A percentile compares a stretch with the other conserved stretches of the same genome.
Evolutionary conservation across 176 grass and related monocot genomes (phyloP).

Genomic region (Saccharum officinarum): DNA sequence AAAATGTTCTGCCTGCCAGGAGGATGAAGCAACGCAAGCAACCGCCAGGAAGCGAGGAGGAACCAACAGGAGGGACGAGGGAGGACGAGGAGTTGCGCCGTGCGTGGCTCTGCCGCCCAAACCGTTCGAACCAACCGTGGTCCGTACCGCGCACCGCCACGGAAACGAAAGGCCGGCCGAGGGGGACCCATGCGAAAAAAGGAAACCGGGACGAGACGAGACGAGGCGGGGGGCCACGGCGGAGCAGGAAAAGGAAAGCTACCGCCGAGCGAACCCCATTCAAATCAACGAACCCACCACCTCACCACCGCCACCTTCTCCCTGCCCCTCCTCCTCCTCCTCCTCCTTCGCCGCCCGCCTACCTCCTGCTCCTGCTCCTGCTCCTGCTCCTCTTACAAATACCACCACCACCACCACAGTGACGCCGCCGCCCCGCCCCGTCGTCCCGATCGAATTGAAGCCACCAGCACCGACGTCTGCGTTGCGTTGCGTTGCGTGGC

Average conservation of each 20-base stretch:
- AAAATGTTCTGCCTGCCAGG: not conserved
- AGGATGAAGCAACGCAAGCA: not conserved
- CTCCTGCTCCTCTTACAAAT: conserved; percentile 44
- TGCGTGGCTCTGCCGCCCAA: conserved; percentile 26
- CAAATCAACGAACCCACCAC: conserved; percentile 26
- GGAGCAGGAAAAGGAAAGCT: conserved; percentile 17
- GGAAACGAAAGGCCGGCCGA: conserved; percentile 26
- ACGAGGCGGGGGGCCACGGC: not conserved
- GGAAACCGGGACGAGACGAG: not conserved
- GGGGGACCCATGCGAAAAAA: conserved; percentile 15
- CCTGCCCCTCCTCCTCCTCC: too few relatives aligned
- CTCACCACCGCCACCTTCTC: not conserved
- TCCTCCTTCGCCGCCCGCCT: not conserved
- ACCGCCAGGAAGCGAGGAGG: not conserved
- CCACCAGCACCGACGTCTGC: not conserved
- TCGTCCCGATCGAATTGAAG: not conserved
- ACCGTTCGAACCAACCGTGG: conserved; percentile 41
- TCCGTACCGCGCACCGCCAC: conserved; percentile 4
- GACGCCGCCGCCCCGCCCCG: conserved; percentile 2
- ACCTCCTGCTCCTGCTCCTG: not conserved
- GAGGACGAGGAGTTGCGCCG: too few relatives aligned
- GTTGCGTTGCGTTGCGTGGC: not conserved
- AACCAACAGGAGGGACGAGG: not conserved
- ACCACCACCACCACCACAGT: conserved; percentile 29
- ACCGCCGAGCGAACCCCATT: conserved; percentile 47